Percentiles rank a stretch among this genome's conserved stretches.
phyloP scores from a whole-genome alignment of 129 eudicot genomes.

The Escallonia herrerae region DNA sequence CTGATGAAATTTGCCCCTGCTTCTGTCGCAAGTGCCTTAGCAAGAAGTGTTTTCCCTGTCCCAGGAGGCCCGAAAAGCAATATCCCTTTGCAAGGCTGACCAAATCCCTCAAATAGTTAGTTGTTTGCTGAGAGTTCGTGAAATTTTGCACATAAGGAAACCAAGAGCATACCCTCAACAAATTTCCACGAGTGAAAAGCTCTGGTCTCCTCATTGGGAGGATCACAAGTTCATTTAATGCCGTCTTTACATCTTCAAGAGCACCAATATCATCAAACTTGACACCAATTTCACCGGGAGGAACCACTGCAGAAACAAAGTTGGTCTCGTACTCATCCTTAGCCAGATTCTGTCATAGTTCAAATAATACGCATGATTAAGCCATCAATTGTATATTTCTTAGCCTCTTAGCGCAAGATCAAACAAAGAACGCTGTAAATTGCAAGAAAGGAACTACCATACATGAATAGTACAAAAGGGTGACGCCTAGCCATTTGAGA shows the following conservation, averaged over 20 bases:
- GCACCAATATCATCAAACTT: conserved; percentile 97
- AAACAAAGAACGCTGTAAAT: no score
- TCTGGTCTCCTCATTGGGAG: conserved; percentile 99
- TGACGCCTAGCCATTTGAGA: no score
- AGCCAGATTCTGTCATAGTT: conserved; percentile 71
- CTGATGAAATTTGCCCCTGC: conserved; percentile 98
- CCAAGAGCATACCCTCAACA: conserved; percentile 66
- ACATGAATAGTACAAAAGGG: no score
- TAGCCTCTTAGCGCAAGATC: no score
- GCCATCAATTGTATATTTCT: no score
- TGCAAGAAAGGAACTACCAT: no score
- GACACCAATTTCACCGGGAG: conserved; percentile 97
- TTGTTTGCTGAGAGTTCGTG: not conserved
- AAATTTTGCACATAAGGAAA: conserved; percentile 1
- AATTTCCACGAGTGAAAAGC: conserved; percentile 90
- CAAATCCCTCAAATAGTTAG: conserved; percentile 10
- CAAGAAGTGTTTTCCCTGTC: conserved; percentile 99
- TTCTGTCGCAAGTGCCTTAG: conserved; percentile 98
- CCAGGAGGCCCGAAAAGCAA: conserved; percentile 99
- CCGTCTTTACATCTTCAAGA: conserved; percentile 94
- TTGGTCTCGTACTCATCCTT: conserved; percentile 95
- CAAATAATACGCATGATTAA: not conserved
- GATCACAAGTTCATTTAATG: conserved; percentile 84
- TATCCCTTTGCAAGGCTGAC: conserved; percentile 99
- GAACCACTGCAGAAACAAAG: conserved; percentile 94